phyloP scores from a whole-genome alignment of 768 basidiomycete species.

The Dacryopinax spathularia region DNA sequence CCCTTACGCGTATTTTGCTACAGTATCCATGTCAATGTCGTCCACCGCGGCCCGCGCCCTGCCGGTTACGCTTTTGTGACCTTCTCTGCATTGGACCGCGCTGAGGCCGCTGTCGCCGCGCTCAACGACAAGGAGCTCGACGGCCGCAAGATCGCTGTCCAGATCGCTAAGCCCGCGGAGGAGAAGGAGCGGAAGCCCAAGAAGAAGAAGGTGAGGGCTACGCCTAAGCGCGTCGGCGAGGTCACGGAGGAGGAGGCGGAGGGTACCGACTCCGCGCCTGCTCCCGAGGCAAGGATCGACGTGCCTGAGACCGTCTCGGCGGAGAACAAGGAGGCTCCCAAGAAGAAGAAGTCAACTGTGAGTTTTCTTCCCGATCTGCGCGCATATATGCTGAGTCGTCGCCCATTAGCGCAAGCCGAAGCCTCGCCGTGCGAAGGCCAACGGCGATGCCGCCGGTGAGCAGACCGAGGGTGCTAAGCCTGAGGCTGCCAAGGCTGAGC shows the following conservation, averaged over 20 bases:
- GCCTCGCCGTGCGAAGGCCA: conserved; percentile 17
- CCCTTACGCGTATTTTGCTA: conserved; percentile 6
- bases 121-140: conserved; percentile 84
- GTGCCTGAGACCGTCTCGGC: conserved; percentile 37
- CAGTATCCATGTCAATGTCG: conserved; percentile 73
- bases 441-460: conserved; percentile 27
- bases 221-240: conserved; percentile 48
- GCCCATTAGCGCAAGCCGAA: conserved; percentile 33
- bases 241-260: conserved; percentile 81
- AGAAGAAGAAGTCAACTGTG: conserved; percentile 47
- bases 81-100: conserved; percentile 64
- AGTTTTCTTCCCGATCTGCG: conserved; percentile 35
- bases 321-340: conserved; percentile 43
- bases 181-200: conserved; percentile 67
- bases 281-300: conserved; percentile 7
- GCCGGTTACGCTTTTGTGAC: conserved; percentile 92
- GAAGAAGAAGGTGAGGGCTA: conserved; percentile 66
- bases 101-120: conserved; percentile 67
- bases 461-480: conserved; percentile 17
- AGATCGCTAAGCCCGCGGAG: conserved; percentile 82
- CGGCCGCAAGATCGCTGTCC: conserved; percentile 75
- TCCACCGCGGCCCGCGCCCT: conserved; percentile 69
- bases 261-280: conserved; percentile 28
- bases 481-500: conserved; percentile 18
- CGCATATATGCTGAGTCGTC: conserved; percentile 33